These are phyloP conservation scores for Penicillium coprophilum DNA, from an alignment of 495 filamentous ascomycete species.

Conservation along the genomic window DNA sequence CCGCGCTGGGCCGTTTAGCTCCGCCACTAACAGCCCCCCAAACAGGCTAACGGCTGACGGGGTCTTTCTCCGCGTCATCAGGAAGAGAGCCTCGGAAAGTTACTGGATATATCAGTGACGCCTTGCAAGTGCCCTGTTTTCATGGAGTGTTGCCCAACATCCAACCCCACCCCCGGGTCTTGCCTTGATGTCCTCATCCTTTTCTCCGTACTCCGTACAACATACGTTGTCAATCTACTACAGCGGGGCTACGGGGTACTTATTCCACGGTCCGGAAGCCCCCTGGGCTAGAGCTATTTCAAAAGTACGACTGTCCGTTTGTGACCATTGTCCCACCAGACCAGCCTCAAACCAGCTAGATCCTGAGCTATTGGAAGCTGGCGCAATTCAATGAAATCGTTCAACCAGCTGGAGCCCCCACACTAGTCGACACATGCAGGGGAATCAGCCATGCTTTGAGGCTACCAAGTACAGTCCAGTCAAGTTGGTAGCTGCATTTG, in stretches of 20 bases:
- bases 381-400: background rate
- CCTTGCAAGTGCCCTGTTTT: background rate
- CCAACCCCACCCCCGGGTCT: background rate
- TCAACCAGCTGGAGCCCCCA: background rate
- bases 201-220: too few species aligned
- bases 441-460: slow-evolving; percentile 3
- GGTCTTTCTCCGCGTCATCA: background rate
- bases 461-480: background rate
- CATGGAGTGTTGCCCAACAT: background rate
- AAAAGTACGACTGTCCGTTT: slow-evolving; percentile 35
- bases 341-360: slow-evolving; percentile 31
- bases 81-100: background rate
- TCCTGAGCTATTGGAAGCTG: slow-evolving; percentile 31
- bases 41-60: background rate
- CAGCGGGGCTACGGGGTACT: slow-evolving; percentile 51
- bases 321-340: slow-evolving; percentile 27
- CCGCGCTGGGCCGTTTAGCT: slow-evolving; percentile 8
- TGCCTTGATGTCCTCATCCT: too few species aligned
- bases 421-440: slow-evolving; percentile 1
- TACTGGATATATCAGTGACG: background rate
- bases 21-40: background rate
- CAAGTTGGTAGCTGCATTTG: background rate
- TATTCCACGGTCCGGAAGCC: slow-evolving; percentile 48
- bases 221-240: slow-evolving; percentile 45
- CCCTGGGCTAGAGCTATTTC: slow-evolving; percentile 44